phyloP scores from a whole-genome alignment of 164 flowering plant genomes.

The Kingdonia uniflora region DNA sequence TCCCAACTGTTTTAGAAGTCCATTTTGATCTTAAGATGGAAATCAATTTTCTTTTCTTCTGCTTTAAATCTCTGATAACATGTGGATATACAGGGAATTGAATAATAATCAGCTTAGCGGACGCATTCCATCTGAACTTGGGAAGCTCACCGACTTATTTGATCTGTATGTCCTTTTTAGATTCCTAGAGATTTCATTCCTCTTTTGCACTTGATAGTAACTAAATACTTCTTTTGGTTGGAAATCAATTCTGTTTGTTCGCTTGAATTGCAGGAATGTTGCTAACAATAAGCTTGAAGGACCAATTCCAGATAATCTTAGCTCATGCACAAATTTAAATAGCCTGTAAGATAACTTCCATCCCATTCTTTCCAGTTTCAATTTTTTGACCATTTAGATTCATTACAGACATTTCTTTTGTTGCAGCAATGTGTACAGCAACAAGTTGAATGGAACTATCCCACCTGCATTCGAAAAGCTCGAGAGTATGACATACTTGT shows the following conservation, averaged over 20 bases:
- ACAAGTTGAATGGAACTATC: constrained; percentile 72
- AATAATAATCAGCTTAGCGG: constrained; percentile 78
- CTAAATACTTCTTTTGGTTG: no score
- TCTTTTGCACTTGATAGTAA: background rate
- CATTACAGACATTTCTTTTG: constrained; percentile 9
- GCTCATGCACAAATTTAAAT: constrained; percentile 87
- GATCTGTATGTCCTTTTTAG: constrained; percentile 54
- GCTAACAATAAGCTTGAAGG: constrained; percentile 90
- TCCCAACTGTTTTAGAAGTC: no score
- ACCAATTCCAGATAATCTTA: constrained; percentile 75
- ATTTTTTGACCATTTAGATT: background rate
- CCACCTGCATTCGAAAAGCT: constrained; percentile 58
- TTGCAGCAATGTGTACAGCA: constrained; percentile 65
- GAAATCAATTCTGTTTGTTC: no score
- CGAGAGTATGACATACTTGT: constrained; percentile 82
- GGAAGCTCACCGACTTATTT: constrained; percentile 83
- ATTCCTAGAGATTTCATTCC: no score
- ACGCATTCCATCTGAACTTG: constrained; percentile 83
- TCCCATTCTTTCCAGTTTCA: background rate
- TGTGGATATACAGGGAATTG: constrained; percentile 43
- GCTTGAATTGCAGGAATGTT: constrained; percentile 51
- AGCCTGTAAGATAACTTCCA: constrained; percentile 52
- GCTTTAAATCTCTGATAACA: no score
- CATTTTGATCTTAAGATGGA: no score
- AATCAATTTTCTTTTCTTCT: no score